Base-by-base conservation (phyloP, 2,329 filamentous ascomycete species). In the Penicillium frequentans region DNA sequence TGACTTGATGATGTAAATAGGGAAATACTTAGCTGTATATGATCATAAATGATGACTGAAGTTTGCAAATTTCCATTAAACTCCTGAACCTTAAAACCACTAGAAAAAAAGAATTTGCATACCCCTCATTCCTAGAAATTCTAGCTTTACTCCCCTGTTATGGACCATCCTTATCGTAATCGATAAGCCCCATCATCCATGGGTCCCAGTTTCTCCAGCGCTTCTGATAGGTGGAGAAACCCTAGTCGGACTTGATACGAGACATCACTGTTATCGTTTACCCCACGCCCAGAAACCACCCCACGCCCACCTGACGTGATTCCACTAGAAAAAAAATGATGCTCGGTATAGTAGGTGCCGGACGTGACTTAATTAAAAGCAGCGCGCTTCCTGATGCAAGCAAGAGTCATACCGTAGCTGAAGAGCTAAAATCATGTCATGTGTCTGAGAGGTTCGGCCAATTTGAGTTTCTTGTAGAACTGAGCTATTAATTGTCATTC, bases 171-270 rank as follows among this genome's bases (percentile, higher is more conserved):
- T 44, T 43, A 52, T 52, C 48, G 35, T 31, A 50, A 14, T 13
- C 31, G 16, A 33, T 29, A 50, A 37, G 44, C 44, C 11, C 44
- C 27, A 47, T 47, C 9, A 10, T n/a, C 27, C 6, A n/a, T 14
- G 24, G 44, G 19, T n/a, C 16, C 39, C 19, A 48, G 6, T 59
- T 55, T 60, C 37, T 62, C 51, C 50, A 24, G 16, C 3, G 5
- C 11, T 27, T 31, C 37, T 58, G n/a, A 70, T 69, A 61, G 68
- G 68, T 59, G 68, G 68, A 65, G 60, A 63, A 68, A 59, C 44
- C 37, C 19, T 11, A 27, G 43, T 63, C 57, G 61, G 57, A 60
- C 47, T 53, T 57, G 57, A 54, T 62, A 54, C 63, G 59, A 64
- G 52, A 23, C 13, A 35, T 44, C 37, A 33, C 26, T 46, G 45